Evolutionary conservation across 352 stramenopile genomes (phyloP).

Genomic region (Phytophthora litchii): DNA sequence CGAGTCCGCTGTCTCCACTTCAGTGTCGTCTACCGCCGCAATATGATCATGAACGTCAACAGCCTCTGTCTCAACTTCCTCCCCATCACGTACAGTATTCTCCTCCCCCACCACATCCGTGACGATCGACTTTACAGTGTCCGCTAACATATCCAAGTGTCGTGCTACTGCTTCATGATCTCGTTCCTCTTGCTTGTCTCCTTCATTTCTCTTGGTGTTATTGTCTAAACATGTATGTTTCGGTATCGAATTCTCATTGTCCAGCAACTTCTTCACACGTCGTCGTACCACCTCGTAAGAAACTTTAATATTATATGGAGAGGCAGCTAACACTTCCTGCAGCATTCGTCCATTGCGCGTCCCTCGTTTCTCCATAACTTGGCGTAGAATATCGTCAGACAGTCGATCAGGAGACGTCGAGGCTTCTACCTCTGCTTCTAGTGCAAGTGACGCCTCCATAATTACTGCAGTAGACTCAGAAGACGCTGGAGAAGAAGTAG

Average conservation of each 20-base stretch:
- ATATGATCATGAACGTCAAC: neutral
- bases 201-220: neutral
- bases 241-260: no score
- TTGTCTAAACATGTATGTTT: no score
- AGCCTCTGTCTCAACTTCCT: neutral
- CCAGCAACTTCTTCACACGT: constrained; percentile 21
- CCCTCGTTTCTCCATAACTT: no score
- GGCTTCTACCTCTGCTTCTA: constrained; percentile 7
- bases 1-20: neutral
- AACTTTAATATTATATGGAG: no score
- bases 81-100: neutral
- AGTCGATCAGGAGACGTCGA: neutral
- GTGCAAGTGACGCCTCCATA: neutral
- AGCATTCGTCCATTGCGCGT: no score
- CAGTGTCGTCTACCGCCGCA: neutral
- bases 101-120: constrained; percentile 32
- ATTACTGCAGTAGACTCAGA: neutral
- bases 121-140: constrained; percentile 64
- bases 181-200: constrained; percentile 1
- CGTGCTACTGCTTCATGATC: constrained; percentile 23
- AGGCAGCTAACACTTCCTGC: no score
- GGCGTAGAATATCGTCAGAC: no score
- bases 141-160: constrained; percentile 64
- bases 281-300: constrained; percentile 13
- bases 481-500: constrained; percentile 1